Conservation (phyloP, 805 yeast species). For the Hanseniaspora pseudoguilliermondii region DNA sequence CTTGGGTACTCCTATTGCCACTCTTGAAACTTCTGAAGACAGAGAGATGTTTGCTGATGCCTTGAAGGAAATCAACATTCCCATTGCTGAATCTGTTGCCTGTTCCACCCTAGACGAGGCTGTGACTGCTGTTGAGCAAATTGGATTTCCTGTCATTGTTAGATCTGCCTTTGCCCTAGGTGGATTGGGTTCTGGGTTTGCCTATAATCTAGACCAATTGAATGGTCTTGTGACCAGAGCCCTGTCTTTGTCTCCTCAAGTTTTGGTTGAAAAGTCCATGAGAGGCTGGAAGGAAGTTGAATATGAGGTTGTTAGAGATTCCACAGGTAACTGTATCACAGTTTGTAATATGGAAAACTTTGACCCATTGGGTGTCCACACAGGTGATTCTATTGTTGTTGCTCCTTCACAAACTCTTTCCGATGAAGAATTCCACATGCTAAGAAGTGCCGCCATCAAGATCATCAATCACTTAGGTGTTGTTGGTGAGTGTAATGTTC, state of each 20-base stretch:
- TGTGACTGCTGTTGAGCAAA: slow-evolving; percentile 63
- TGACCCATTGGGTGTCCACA: slow-evolving; percentile 95
- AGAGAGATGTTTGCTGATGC: slow-evolving; percentile 90
- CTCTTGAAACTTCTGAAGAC: slow-evolving; percentile 94
- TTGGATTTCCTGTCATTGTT: slow-evolving; percentile 90
- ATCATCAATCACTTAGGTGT: slow-evolving; percentile 95
- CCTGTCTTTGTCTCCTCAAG: slow-evolving; percentile 92
- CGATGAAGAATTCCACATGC: slow-evolving; percentile 95
- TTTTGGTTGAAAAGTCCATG: slow-evolving; percentile 88
- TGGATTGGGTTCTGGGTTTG: slow-evolving; percentile 97
- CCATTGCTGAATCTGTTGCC: slow-evolving; percentile 87
- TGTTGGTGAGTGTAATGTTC: slow-evolving; percentile 98
- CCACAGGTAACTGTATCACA: slow-evolving; percentile 92
- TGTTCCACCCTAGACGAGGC: slow-evolving; percentile 76
- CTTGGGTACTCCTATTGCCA: slow-evolving; percentile 90
- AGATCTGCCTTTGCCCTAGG: slow-evolving; percentile 97
- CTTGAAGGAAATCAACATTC: slow-evolving; percentile 89
- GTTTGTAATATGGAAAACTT: slow-evolving; percentile 99
- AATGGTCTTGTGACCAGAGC: slow-evolving; percentile 78
- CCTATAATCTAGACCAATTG: slow-evolving; percentile 73
- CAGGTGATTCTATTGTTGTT: slow-evolving; percentile 97
- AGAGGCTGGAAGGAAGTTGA: slow-evolving; percentile 99
- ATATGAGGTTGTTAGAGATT: slow-evolving; percentile 97
- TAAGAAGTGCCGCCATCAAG: slow-evolving; percentile 93
- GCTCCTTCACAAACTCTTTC: slow-evolving; percentile 97